Base-by-base conservation (phyloP, 768 basidiomycete genomes). In the Phylloporus scabripes region DNA sequence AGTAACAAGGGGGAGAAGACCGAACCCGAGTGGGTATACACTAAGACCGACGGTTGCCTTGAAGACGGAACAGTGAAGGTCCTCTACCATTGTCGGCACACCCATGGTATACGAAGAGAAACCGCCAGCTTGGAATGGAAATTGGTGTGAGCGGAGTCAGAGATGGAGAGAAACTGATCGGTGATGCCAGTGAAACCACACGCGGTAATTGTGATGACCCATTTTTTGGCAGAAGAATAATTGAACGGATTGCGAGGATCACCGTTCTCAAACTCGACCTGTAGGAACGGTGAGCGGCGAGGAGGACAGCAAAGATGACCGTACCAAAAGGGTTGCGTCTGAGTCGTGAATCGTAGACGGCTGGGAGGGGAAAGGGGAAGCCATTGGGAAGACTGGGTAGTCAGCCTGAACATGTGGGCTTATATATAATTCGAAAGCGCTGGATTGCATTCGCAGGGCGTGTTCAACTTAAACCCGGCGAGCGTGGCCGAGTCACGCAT, bases 21-120 rank as follows among this genome's bases (percentile, higher is more conserved):
- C 81, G 53, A 86, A 86, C 2, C 82, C 83, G 7, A 87, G 59
- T 0, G 78, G 68, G 62, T 74, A 87, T 24, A 80, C 66, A 48
- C 73, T 72, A 21, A 80, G 62, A 31, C 77, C 79, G 28, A 78
- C 60, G 1, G 74, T 74, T 0, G 76, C 76, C 45, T 73, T 66
- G 26, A 77, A 71, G 7, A 60, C 48, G 8, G 76, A 73, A 49
- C 75, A 78, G 38, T 71, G 62, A 29, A 77, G 64, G 47, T 73
- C 72, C 14, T 49, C 38, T 14, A 66, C 75, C 83, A 87, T 85
- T 0, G 79, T 76, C 4, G 68, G 56, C 51, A 75, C 69, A 1
- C 85, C 85, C 58, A 80, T 60, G 21, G 73, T 76, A 58, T 79
- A 85, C 0, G 79, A 70, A 4, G 77, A 70, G 4, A 73, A 71